Conservation (phyloP, 164 flowering plant species). For the Tetrastigma voinierianum region DNA sequence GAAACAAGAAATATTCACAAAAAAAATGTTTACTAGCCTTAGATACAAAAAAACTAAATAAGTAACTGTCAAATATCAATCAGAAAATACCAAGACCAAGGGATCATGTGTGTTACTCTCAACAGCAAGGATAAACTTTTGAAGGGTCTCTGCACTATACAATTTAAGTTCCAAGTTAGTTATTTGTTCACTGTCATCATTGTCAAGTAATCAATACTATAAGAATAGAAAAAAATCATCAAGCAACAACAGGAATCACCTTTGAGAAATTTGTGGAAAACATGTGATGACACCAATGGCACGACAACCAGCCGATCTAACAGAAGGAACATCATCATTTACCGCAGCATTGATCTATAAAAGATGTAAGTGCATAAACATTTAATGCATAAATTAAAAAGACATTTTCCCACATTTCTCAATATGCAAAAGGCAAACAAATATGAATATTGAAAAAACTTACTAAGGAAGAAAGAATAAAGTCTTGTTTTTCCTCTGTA, state of each 20-base stretch:
- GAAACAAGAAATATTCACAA: constrained; percentile 16
- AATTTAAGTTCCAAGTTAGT: constrained; percentile 15
- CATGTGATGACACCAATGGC: constrained; percentile 88
- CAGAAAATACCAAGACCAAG: constrained; percentile 51
- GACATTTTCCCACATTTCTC: not conserved
- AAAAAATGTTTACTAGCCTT: not conserved
- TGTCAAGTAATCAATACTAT: not conserved
- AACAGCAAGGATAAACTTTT: constrained; percentile 57
- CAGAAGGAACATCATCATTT: constrained; percentile 69
- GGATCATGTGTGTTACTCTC: constrained; percentile 60
- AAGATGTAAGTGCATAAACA: not conserved
- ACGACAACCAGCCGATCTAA: constrained; percentile 93
- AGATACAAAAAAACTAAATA: not conserved
- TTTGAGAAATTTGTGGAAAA: constrained; percentile 60
- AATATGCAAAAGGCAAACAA: not conserved
- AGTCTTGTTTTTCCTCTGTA: constrained; percentile 54
- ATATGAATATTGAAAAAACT: constrained; percentile 22
- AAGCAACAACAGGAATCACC: constrained; percentile 38
- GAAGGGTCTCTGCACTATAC: constrained; percentile 64
- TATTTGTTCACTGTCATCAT: not conserved
- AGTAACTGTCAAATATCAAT: not conserved
- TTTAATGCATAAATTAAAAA: constrained; percentile 4
- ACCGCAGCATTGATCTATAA: constrained; percentile 61
- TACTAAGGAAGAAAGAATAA: constrained; percentile 60
- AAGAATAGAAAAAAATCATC: not conserved